Conservation (phyloP, 129 eudicot species). For the Pittosporum tobira region DNA sequence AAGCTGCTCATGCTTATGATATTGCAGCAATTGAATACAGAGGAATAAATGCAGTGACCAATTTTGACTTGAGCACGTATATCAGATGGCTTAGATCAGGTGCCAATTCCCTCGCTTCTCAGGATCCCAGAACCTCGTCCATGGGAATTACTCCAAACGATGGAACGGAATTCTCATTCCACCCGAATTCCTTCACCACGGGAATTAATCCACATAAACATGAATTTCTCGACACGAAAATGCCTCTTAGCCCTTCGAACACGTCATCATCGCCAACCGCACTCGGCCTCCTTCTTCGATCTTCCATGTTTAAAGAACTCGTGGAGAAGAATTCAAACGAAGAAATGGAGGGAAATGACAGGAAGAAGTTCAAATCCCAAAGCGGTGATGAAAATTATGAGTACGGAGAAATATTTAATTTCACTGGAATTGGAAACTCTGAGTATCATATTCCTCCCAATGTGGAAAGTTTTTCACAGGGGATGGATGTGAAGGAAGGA, state of each 20-base stretch:
- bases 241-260: slow-evolving; percentile 30
- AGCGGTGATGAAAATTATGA: slow-evolving; percentile 19
- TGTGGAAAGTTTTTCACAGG: background rate
- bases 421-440: slow-evolving; percentile 22
- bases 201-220: slow-evolving; percentile 23
- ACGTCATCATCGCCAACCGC: slow-evolving; percentile 52
- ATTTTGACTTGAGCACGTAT: slow-evolving; percentile 62
- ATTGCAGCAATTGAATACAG: slow-evolving; percentile 70
- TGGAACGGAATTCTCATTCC: slow-evolving; percentile 22
- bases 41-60: slow-evolving; percentile 67
- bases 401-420: slow-evolving; percentile 29
- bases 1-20: slow-evolving; percentile 74
- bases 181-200: slow-evolving; percentile 6
- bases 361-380: background rate
- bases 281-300: slow-evolving; percentile 54
- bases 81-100: slow-evolving; percentile 55
- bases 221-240: slow-evolving; percentile 37
- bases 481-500: slow-evolving; percentile 22
- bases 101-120: slow-evolving; percentile 24
- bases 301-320: slow-evolving; percentile 63
- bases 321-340: slow-evolving; percentile 47
- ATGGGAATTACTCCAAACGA: slow-evolving; percentile 21
- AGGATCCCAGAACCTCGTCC: slow-evolving; percentile 21
- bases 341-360: slow-evolving; percentile 15
- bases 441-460: slow-evolving; percentile 17